Evolutionary conservation across 495 filamentous ascomycete genomes (phyloP).

Genomic region (Amniculicola lignicola): DNA sequence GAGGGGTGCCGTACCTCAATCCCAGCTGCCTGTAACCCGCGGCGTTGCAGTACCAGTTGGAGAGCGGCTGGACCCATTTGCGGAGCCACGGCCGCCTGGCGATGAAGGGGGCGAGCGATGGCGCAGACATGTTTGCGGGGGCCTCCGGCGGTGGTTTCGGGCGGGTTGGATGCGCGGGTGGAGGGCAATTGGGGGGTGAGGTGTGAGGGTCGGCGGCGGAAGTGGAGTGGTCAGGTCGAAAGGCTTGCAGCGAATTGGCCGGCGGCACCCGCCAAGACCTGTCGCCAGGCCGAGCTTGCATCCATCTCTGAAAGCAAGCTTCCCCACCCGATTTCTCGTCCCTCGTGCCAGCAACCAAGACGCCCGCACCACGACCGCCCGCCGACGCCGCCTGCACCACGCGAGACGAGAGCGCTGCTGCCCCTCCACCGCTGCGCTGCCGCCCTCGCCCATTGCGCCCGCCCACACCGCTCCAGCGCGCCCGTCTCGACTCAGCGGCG

Average conservation of each 20-base stretch:
- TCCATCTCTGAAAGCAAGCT: slow-evolving; percentile 14
- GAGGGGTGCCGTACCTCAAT: slow-evolving; percentile 63
- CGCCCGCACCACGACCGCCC: background rate
- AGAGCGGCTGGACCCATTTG: slow-evolving; percentile 70
- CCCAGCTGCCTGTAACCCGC: slow-evolving; percentile 92
- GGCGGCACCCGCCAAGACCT: slow-evolving; percentile 11
- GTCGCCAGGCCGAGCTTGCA: slow-evolving; percentile 2
- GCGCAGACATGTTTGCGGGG: slow-evolving; percentile 63
- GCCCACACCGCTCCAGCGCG: background rate
- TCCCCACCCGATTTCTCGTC: slow-evolving; percentile 5
- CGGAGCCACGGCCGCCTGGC: slow-evolving; percentile 79
- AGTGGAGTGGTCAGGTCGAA: slow-evolving; percentile 20
- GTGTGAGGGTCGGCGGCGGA: background rate
- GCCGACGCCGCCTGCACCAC: background rate
- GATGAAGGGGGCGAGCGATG: slow-evolving; percentile 67
- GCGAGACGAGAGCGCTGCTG: background rate
- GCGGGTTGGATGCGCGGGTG: slow-evolving; percentile 4
- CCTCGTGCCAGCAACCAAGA: background rate
- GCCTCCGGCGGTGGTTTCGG: background rate
- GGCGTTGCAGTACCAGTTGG: slow-evolving; percentile 78
- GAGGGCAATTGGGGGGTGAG: slow-evolving; percentile 10
- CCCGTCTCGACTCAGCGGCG: slow-evolving; percentile 7
- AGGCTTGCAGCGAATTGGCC: slow-evolving; percentile 20
- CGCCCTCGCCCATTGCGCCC: background rate
- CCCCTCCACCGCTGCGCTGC: background rate